A percentile compares a stretch with the other conserved stretches of the same genome.
Evolutionary conservation across 345 rosid species (phyloP).

Genomic region (Moringa oleifera): DNA sequence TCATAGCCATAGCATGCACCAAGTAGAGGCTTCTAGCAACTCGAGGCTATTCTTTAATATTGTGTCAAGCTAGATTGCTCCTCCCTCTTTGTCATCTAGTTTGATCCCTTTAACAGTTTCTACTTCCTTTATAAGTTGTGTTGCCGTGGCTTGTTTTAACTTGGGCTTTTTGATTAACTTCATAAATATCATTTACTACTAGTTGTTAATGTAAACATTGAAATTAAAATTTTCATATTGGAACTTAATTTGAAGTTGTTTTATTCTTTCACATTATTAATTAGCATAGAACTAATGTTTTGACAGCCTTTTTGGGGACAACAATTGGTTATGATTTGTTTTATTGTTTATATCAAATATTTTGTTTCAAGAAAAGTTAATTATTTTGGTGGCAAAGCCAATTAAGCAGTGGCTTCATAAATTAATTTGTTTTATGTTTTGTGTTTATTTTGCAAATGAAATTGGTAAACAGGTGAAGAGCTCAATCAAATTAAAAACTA

Average conservation of each 20-base stretch:
- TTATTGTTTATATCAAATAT: no score
- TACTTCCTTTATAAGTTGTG: conserved; percentile 69
- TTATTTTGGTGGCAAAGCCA: neutral
- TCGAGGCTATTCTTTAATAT: conserved; percentile 36
- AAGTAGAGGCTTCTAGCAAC: conserved; percentile 22
- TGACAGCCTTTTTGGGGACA: neutral
- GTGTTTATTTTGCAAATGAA: conserved; percentile 46
- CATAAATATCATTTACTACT: neutral
- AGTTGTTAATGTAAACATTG: no score
- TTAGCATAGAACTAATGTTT: neutral
- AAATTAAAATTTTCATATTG: no score
- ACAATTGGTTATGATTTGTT: no score
- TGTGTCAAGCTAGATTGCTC: conserved; percentile 79
- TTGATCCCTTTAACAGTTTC: conserved; percentile 73
- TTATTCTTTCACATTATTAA: neutral
- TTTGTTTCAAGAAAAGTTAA: neutral
- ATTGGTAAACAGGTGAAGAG: conserved; percentile 88
- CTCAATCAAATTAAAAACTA: conserved; percentile 80
- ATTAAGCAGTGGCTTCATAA: no score
- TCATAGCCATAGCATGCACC: conserved; percentile 20
- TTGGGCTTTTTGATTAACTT: neutral
- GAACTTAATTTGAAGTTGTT: neutral
- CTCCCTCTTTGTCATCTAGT: conserved; percentile 85
- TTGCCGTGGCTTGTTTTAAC: conserved; percentile 24
- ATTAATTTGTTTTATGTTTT: neutral